Evolutionary conservation across 192 early-diverging fungal species (phyloP).

Genomic region (Entrophospora sp.): DNA sequence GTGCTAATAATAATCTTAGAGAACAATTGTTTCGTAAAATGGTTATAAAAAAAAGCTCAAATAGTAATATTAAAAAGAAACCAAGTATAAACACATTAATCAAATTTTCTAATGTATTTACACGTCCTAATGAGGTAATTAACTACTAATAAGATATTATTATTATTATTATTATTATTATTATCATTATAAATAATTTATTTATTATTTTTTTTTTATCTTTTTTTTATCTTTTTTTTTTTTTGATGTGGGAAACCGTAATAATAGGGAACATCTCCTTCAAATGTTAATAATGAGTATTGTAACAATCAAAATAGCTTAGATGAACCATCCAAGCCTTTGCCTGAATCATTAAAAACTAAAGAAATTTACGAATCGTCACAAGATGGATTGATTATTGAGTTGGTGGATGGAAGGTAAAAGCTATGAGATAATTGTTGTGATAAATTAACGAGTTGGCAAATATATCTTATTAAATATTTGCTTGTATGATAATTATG

Average conservation of each 20-base stretch:
- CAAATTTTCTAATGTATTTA: not conserved
- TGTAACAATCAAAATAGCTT: too few relatives aligned
- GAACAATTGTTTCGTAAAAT: conserved; percentile 9
- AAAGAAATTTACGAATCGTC: too few relatives aligned
- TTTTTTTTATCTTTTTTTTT: not conserved
- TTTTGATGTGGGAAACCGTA: not conserved
- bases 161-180: not conserved
- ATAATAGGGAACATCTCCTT: not conserved
- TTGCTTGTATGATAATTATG: too few relatives aligned
- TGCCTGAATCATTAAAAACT: too few relatives aligned
- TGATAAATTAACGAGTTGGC: too few relatives aligned
- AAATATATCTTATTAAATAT: too few relatives aligned
- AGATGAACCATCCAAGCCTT: not conserved
- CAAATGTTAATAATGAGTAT: too few relatives aligned
- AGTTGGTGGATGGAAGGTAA: conserved; percentile 5
- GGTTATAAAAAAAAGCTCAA: conserved; percentile 16
- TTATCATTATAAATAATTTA: not conserved
- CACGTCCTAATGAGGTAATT: conserved; percentile 2
- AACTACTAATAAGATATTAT: not conserved
- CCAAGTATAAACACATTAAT: not conserved
- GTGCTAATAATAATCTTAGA: not conserved
- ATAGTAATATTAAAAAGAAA: conserved; percentile 5
- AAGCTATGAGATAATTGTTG: too few relatives aligned
- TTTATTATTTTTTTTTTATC: not conserved
- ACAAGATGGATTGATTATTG: not conserved